phyloP scores from a whole-genome alignment of 768 basidiomycete genomes.

The Pleurotus sapidus region DNA sequence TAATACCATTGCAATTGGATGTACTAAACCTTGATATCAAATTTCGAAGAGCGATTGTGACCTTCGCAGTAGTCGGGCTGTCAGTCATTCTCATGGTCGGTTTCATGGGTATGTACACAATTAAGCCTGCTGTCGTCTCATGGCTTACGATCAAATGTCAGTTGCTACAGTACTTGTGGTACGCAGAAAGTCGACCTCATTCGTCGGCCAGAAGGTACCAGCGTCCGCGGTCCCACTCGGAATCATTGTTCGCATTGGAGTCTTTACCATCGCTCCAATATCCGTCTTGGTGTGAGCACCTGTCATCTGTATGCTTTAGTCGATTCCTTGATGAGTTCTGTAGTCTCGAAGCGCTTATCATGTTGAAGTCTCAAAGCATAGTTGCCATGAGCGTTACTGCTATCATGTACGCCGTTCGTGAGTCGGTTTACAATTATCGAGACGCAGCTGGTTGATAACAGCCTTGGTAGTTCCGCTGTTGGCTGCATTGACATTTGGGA shows the following conservation, averaged over 20 bases:
- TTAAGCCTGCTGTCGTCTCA: too few relatives aligned
- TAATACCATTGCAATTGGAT: not conserved
- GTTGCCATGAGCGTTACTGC: not conserved
- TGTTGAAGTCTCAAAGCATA: not conserved
- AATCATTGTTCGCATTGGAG: not conserved
- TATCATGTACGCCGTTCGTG: not conserved
- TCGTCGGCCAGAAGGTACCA: too few relatives aligned
- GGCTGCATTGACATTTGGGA: slow-evolving; percentile 4
- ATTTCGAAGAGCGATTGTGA: not conserved
- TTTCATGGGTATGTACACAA: not conserved
- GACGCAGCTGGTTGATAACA: not conserved
- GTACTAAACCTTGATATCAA: not conserved
- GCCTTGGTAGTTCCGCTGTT: not conserved
- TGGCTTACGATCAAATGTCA: too few relatives aligned
- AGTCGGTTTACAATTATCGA: not conserved
- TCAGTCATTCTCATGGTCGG: not conserved
- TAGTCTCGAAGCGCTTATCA: not conserved
- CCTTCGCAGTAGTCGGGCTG: not conserved
- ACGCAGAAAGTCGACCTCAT: too few relatives aligned
- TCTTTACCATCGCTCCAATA: not conserved
- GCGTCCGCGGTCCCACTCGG: not conserved
- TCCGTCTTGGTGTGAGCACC: not conserved
- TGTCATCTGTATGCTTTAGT: not conserved
- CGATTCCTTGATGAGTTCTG: not conserved
- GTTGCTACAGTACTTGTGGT: too few relatives aligned